Evolutionary conservation across 345 rosid species (phyloP), one percentile per base, ranked within the genome.

Genomic region (Eucalyptus cloeziana): DNA sequence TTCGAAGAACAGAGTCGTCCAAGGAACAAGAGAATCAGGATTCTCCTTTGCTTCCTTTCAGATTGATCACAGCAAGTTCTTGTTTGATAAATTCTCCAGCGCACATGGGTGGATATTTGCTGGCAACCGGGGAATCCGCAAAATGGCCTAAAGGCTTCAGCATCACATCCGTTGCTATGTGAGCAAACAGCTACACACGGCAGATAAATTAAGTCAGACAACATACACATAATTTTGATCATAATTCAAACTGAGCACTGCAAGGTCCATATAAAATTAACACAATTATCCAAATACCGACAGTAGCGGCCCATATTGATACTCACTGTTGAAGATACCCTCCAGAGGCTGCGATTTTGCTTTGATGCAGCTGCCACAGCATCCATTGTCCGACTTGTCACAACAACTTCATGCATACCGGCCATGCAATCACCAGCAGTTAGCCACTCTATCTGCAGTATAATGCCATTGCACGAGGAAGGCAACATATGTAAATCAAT

Each of bases 321-420:
- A 95, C 94, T 94, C 90, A 98, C 99, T 4, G 99, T 97, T 27
- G 99, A 97, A 67, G 98, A 97, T 54, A 97, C 98, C 92, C 99
- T 95, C 98, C 99, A 97, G 33, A 95, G 89, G 97, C 99, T 96
- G 91, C 93, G 93, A 56, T 95, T 95, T 90, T 95, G 95, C 90
- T 94, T 97, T 27, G 95, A 92, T 87, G 97, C 99, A 90, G 92
- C 89, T 88, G 91, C 93, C 91, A 95, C 92, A 85, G 98, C 98
- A 89, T 96, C 96, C 7, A 87, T 92, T 33, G 99, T 97, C 91
- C 97, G 94, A 88, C 92, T 90, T 5, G 98, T 95, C 88, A 96
- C 98, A 64, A 96, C 93, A 52, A 97, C 99, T 91, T 96, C 99
- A 91, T 96, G 99, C 99, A 95, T 96, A 33, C 99, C 99, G 12